phyloP scores from a whole-genome alignment of 164 flowering plant genomes.

The Protea cynaroides region DNA sequence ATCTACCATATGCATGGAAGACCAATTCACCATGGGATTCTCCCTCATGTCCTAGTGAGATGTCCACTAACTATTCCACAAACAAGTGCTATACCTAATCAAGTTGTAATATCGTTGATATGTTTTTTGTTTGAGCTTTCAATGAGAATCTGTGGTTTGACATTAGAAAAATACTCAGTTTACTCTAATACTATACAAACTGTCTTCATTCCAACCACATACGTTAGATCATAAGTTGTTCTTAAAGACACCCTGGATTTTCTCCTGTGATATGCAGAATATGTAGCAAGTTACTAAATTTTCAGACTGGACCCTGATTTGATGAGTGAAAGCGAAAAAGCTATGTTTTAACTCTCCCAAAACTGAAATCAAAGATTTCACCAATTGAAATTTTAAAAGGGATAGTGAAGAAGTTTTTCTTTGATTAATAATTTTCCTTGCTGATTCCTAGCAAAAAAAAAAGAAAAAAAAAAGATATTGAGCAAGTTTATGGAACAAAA shows the following conservation, averaged over 20 bases:
- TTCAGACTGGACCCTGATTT: not conserved
- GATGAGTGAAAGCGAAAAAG: no score
- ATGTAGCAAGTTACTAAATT: not conserved
- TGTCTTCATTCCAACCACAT: conserved; percentile 4
- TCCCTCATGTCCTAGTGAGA: conserved; percentile 59
- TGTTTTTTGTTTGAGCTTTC: conserved; percentile 6
- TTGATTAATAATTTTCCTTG: no score
- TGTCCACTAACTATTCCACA: conserved; percentile 57
- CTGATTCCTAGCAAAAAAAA: no score
- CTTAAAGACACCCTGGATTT: not conserved
- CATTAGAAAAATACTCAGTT: conserved; percentile 13
- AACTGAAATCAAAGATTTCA: conserved; percentile 3
- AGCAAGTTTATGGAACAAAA: not conserved
- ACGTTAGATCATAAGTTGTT: not conserved
- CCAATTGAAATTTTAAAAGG: conserved; percentile 3
- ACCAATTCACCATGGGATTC: conserved; percentile 62
- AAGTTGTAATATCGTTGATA: not conserved
- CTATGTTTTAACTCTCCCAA: no score
- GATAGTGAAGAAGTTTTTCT: no score
- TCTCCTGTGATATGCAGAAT: not conserved
- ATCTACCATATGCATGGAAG: conserved; percentile 38
- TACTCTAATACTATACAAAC: conserved; percentile 22
- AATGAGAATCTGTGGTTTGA: conserved; percentile 13
- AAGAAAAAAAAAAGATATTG: not conserved
- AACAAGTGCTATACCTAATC: conserved; percentile 48